Percentiles rank a stretch among this genome's conserved stretches.
Conservation (phyloP, 345 rosid genomes). For the Erysimum cheiranthoides region DNA sequence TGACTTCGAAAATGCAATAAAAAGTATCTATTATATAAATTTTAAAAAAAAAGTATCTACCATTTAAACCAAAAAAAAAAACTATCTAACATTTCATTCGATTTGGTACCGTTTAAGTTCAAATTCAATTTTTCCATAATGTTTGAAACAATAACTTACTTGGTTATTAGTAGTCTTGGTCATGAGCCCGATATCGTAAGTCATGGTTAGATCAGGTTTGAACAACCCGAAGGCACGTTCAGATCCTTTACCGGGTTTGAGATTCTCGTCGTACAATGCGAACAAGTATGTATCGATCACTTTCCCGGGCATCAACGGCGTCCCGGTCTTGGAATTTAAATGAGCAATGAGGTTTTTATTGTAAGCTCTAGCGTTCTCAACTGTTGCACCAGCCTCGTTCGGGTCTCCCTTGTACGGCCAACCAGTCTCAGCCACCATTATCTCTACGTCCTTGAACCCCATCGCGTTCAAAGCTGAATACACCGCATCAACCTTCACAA, state of each 20-base stretch:
- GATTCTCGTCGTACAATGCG: conserved; percentile 84
- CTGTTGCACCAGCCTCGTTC: conserved; percentile 67
- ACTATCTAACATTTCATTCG: background rate
- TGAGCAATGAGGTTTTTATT: conserved; percentile 83
- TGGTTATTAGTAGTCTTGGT: conserved; percentile 48
- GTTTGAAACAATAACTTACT: conserved; percentile 20
- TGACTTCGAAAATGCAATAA: background rate
- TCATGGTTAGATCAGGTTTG: conserved; percentile 73
- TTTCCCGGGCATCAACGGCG: conserved; percentile 93
- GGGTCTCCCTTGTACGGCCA: conserved; percentile 95
- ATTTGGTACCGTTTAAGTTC: background rate
- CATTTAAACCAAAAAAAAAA: no score
- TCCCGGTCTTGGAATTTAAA: conserved; percentile 75
- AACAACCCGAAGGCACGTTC: conserved; percentile 82
- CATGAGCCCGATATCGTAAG: conserved; percentile 74
- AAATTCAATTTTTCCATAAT: background rate
- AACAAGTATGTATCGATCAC: conserved; percentile 85
- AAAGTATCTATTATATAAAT: background rate
- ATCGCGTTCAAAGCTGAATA: conserved; percentile 65
- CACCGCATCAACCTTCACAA: conserved; percentile 78
- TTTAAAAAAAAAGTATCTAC: no score
- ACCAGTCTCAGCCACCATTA: conserved; percentile 93
- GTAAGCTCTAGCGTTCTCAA: conserved; percentile 89
- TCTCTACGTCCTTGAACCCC: conserved; percentile 81
- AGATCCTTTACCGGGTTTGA: conserved; percentile 79